Evolutionary conservation across 1,284 basidiomycete genomes (phyloP).

Genomic region (Chalciporus sp.): DNA sequence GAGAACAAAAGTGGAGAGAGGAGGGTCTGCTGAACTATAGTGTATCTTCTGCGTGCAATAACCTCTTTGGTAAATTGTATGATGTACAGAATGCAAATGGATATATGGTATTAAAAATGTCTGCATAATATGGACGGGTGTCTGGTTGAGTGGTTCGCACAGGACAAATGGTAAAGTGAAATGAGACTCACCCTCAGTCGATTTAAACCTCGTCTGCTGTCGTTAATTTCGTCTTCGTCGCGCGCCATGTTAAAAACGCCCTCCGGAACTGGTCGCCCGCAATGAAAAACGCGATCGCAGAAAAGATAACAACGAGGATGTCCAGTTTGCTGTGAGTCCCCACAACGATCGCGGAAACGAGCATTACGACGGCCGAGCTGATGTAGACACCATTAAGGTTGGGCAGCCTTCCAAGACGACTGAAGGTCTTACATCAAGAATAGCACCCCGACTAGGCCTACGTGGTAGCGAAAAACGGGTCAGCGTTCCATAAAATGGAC

Average conservation of each 20-base stretch:
- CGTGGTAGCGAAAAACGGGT: background rate
- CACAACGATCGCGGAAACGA: conserved; percentile 9
- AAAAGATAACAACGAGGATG: conserved; percentile 16
- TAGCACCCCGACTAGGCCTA: conserved; percentile 24
- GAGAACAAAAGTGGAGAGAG: background rate
- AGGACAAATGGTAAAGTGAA: background rate
- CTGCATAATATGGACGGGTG: background rate
- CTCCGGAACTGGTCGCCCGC: conserved; percentile 30
- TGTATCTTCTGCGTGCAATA: background rate
- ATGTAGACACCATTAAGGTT: background rate
- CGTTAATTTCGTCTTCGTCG: conserved; percentile 12
- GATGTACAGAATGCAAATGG: background rate
- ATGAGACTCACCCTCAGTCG: conserved; percentile 1
- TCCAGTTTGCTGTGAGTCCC: conserved; percentile 24
- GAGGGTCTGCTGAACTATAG: background rate
- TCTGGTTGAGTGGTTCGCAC: background rate
- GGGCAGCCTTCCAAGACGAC: background rate
- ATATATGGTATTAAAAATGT: background rate
- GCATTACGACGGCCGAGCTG: conserved; percentile 27
- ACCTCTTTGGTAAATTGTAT: background rate
- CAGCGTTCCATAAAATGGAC: background rate
- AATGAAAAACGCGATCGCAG: conserved; percentile 20
- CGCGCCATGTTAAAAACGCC: conserved; percentile 21
- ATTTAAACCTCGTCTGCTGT: conserved; percentile 10
- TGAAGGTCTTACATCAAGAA: conserved; percentile 23